Conservation (phyloP, 306 rosid genomes). For the Cicer bijugum region DNA sequence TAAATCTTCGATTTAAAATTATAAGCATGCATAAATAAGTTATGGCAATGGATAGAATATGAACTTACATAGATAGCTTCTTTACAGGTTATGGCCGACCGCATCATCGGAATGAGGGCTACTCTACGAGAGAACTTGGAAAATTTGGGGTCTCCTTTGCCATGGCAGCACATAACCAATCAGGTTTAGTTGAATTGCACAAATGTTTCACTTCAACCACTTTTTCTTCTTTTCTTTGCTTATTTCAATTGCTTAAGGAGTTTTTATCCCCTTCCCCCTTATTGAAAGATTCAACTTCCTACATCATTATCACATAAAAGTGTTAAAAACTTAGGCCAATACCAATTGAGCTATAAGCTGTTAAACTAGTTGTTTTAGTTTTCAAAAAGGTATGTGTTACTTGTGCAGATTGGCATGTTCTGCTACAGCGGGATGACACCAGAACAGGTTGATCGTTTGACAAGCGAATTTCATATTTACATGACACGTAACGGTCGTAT, state of each 20-base stretch:
- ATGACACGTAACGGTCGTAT: slow-evolving; percentile 95
- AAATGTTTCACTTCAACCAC: background rate
- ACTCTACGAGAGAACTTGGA: slow-evolving; percentile 74
- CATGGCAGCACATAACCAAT: slow-evolving; percentile 88
- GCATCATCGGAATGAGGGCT: slow-evolving; percentile 87
- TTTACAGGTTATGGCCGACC: slow-evolving; percentile 88
- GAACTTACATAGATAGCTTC: slow-evolving; percentile 17
- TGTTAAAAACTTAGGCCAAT: background rate
- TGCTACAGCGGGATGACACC: slow-evolving; percentile 94
- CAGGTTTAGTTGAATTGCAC: slow-evolving; percentile 59
- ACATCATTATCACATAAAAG: slow-evolving; percentile 12
- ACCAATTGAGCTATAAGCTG: slow-evolving; percentile 8
- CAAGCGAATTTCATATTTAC: slow-evolving; percentile 80
- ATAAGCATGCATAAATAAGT: background rate
- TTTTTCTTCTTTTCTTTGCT: background rate
- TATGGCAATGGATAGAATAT: slow-evolving; percentile 13
- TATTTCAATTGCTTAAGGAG: background rate
- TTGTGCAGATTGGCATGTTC: slow-evolving; percentile 87
- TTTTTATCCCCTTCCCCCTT: background rate
- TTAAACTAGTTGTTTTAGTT: background rate
- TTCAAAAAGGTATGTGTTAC: slow-evolving; percentile 14
- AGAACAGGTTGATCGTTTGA: slow-evolving; percentile 90
- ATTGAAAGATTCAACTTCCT: slow-evolving; percentile 14
- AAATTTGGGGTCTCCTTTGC: slow-evolving; percentile 69
- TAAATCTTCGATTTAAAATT: slow-evolving; percentile 24